Evolutionary conservation across 169 alveolate genomes (phyloP).

Genomic region (Plasmodium relictum): DNA sequence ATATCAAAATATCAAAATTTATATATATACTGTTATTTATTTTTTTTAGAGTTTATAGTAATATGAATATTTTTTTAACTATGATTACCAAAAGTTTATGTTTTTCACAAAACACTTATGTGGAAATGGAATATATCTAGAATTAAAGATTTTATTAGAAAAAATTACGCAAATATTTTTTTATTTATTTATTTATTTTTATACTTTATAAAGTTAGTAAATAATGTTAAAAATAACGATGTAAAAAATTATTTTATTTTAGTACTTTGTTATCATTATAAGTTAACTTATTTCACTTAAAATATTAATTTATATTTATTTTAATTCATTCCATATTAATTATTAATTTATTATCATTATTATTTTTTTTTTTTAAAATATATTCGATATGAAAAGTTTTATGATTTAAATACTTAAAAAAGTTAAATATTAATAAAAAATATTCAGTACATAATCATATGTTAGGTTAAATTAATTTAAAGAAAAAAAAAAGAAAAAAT

Average conservation of each 20-base stretch:
- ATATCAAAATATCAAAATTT: background rate
- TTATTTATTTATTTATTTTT: background rate
- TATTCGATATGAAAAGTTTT: constrained; percentile 46
- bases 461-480: constrained; percentile 25
- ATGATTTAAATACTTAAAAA: constrained; percentile 19
- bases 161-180: background rate
- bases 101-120: constrained; percentile 62
- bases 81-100: constrained; percentile 22
- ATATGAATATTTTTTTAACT: constrained; percentile 19
- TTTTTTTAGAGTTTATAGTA: constrained; percentile 22
- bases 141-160: constrained; percentile 16
- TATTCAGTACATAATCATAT: constrained; percentile 38
- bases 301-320: background rate
- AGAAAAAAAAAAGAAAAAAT: background rate
- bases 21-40: constrained; percentile 1
- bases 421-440: constrained; percentile 13
- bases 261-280: constrained; percentile 58
- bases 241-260: constrained; percentile 40
- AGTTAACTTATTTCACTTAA: background rate
- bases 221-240: constrained; percentile 2
- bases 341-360: background rate
- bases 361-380: background rate
- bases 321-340: background rate
- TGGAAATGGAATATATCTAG: constrained; percentile 64
- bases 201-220: constrained; percentile 26